Conservation (phyloP, 2,329 filamentous ascomycete genomes). For the Penicillium italicum region DNA sequence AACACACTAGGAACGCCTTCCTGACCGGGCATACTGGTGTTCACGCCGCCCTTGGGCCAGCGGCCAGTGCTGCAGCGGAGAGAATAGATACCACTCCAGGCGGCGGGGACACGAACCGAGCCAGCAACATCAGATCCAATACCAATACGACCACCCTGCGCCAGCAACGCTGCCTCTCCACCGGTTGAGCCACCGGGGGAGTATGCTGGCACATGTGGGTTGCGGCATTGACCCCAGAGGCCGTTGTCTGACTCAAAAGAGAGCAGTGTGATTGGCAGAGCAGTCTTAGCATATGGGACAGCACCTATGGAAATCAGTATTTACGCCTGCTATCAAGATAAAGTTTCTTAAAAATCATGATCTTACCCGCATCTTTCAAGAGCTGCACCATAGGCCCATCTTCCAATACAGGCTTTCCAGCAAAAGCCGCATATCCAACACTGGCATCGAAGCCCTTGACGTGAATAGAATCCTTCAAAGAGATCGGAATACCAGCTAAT, state of each 20-base stretch:
- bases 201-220: constrained; percentile 80
- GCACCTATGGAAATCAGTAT: constrained; percentile 53
- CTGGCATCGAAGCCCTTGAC: constrained; percentile 79
- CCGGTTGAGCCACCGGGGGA: constrained; percentile 86
- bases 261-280: constrained; percentile 78
- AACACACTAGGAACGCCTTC: constrained; percentile 87
- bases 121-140: constrained; percentile 90
- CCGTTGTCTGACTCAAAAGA: constrained; percentile 78
- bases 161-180: constrained; percentile 77
- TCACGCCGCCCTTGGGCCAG: constrained; percentile 81
- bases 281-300: constrained; percentile 90
- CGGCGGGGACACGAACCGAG: constrained; percentile 79
- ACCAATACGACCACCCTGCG: constrained; percentile 77
- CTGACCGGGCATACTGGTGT: constrained; percentile 87
- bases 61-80: constrained; percentile 82
- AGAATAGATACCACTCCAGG: constrained; percentile 86
- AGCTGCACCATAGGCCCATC: constrained; percentile 73
- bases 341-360: neutral
- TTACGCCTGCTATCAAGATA: neutral
- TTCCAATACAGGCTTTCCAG: constrained; percentile 60
- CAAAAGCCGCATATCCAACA: constrained; percentile 73
- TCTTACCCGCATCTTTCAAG: constrained; percentile 70
- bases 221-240: constrained; percentile 77
- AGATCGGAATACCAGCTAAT: constrained; percentile 81
- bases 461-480: constrained; percentile 72